Evolutionary conservation across 352 stramenopile genomes (phyloP).

Genomic region (Globisporangium mamillatum): DNA sequence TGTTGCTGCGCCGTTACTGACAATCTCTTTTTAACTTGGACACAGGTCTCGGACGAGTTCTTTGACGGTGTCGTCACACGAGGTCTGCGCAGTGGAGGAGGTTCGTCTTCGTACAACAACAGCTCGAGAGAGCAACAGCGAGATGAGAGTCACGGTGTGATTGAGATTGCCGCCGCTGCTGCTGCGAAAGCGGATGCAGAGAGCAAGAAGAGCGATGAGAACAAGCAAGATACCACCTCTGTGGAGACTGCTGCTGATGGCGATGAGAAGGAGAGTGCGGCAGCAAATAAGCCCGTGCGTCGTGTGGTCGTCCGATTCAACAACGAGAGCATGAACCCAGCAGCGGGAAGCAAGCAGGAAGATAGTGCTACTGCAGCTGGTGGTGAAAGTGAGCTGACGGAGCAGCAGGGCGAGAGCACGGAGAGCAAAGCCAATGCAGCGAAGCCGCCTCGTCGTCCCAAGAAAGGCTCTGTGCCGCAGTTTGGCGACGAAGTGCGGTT

Average conservation of each 20-base stretch:
- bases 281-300: background rate
- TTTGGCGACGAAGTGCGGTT: conserved; percentile 76
- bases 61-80: conserved; percentile 65
- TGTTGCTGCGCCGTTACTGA: background rate
- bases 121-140: conserved; percentile 20
- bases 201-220: conserved; percentile 2
- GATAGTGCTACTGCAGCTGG: background rate
- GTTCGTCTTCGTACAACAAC: conserved; percentile 27
- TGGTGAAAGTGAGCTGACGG: background rate
- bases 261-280: conserved; percentile 4
- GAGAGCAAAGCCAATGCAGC: background rate
- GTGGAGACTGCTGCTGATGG: background rate
- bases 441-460: conserved; percentile 15
- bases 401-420: conserved; percentile 5
- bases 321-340: conserved; percentile 37
- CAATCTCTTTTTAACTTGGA: background rate
- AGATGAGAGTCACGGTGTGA: conserved; percentile 16
- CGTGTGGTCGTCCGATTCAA: conserved; percentile 56
- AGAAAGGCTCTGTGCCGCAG: conserved; percentile 28
- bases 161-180: conserved; percentile 13
- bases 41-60: conserved; percentile 45
- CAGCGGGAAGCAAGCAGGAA: conserved; percentile 7
- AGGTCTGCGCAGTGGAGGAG: conserved; percentile 35
- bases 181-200: conserved; percentile 8
- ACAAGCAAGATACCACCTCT: background rate